phyloP scores from a whole-genome alignment of 1,284 basidiomycete genomes.

The Leccinum subrobustum region DNA sequence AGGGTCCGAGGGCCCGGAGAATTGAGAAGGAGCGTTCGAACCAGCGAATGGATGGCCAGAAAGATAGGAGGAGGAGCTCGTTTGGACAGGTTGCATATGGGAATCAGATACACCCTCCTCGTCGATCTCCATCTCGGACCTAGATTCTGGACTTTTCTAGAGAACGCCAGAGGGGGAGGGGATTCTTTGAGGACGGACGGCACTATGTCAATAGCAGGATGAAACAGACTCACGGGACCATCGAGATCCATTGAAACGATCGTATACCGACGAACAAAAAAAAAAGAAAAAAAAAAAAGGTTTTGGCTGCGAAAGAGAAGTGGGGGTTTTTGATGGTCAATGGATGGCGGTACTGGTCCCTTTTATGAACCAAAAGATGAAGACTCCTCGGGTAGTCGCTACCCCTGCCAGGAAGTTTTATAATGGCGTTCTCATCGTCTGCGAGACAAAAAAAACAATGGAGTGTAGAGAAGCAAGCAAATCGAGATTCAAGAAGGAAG shows the following conservation, averaged over 20 bases:
- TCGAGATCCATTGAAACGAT: slow-evolving; percentile 17
- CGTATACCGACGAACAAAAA: background rate
- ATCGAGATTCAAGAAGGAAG: background rate
- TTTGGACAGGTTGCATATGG: background rate
- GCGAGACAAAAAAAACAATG: slow-evolving; percentile 17
- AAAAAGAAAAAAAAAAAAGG: background rate
- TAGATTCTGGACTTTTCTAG: slow-evolving; percentile 12
- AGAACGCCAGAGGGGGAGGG: background rate
- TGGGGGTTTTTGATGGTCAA: background rate
- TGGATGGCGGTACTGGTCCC: background rate
- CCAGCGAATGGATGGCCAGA: background rate
- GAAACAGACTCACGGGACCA: slow-evolving; percentile 15
- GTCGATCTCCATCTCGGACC: slow-evolving; percentile 12
- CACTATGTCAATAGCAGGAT: background rate
- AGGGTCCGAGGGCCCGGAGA: background rate
- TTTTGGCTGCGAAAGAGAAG: background rate
- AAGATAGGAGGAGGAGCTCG: background rate
- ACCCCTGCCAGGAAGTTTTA: background rate
- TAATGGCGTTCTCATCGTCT: slow-evolving; percentile 12
- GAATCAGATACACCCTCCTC: background rate
- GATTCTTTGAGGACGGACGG: slow-evolving; percentile 1
- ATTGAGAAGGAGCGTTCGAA: background rate
- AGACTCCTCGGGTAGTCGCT: slow-evolving; percentile 1
- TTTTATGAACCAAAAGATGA: slow-evolving; percentile 18
- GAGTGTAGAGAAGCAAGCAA: background rate